Percentiles rank a stretch among this genome's conserved stretches.
phyloP scores from a whole-genome alignment of 2,329 filamentous ascomycete species.

The Aspergillus terreus region DNA sequence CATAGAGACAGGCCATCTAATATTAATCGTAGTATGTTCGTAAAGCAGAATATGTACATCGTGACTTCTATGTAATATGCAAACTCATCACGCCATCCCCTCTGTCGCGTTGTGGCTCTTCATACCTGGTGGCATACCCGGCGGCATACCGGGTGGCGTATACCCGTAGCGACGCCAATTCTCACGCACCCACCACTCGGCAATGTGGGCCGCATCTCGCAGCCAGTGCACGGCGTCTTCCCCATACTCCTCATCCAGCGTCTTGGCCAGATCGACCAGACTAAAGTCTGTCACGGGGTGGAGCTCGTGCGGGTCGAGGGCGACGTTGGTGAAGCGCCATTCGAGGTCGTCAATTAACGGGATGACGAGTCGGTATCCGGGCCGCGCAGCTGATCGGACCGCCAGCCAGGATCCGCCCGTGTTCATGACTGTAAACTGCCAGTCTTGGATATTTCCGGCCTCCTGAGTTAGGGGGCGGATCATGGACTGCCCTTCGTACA shows the following conservation, averaged over 20 bases:
- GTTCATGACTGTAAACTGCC: constrained; percentile 36
- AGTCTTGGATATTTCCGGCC: constrained; percentile 20
- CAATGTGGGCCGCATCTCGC: constrained; percentile 22
- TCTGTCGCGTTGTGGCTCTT: neutral
- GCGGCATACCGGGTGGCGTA: neutral
- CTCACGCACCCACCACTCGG: constrained; percentile 29
- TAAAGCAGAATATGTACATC: too few relatives aligned
- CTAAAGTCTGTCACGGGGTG: constrained; percentile 22
- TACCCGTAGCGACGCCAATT: constrained; percentile 27
- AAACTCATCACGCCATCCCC: too few relatives aligned
- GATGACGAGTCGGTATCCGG: constrained; percentile 27
- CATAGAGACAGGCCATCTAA: too few relatives aligned
- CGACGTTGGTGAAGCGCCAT: constrained; percentile 30
- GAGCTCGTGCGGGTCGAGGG: constrained; percentile 23
- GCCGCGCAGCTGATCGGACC: constrained; percentile 26
- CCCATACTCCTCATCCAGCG: constrained; percentile 16
- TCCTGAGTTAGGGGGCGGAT: constrained; percentile 24
- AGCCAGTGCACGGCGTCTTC: constrained; percentile 17
- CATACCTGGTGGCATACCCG: constrained; percentile 6
- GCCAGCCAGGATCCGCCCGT: constrained; percentile 31
- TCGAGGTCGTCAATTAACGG: constrained; percentile 29
- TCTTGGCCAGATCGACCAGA: constrained; percentile 18
- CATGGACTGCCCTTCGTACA: constrained; percentile 33
- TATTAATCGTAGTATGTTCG: too few relatives aligned
- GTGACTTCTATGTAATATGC: too few relatives aligned